Evolutionary conservation across 176 grass and related monocot genomes (phyloP).

Genomic region (Ensete ventricosum): DNA sequence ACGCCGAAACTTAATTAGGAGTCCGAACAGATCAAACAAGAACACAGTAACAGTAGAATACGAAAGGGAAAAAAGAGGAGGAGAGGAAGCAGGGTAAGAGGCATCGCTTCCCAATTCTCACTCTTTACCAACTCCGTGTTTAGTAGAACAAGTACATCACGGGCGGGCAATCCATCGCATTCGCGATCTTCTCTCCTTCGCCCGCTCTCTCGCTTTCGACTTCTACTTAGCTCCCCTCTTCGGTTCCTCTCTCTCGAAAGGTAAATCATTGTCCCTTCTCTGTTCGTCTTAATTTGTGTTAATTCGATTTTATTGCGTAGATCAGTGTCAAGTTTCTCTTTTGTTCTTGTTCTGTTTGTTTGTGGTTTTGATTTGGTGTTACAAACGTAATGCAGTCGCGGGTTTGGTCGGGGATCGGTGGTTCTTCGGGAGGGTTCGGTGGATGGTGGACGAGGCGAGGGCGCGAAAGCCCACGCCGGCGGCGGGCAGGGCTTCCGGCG

Average conservation of each 20-base stretch:
- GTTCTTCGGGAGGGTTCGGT: too few relatives aligned
- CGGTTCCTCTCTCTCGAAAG: too few relatives aligned
- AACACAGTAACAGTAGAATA: too few relatives aligned
- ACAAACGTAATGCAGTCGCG: background rate
- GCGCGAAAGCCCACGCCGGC: slow-evolving; percentile 13
- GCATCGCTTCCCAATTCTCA: background rate
- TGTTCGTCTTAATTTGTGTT: too few relatives aligned
- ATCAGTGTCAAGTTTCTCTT: background rate
- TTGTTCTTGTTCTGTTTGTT: background rate
- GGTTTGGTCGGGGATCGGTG: background rate
- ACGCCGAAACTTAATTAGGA: too few relatives aligned
- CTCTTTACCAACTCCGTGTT: background rate
- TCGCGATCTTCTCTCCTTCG: background rate
- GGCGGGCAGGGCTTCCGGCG: slow-evolving; percentile 21
- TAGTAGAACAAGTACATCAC: background rate
- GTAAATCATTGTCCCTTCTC: too few relatives aligned
- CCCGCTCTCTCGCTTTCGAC: too few relatives aligned
- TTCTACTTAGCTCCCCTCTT: too few relatives aligned
- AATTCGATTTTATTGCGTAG: background rate
- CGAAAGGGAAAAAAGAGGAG: too few relatives aligned
- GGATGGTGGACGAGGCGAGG: slow-evolving; percentile 7
- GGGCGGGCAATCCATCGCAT: background rate
- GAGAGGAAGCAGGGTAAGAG: too few relatives aligned
- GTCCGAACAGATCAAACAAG: too few relatives aligned
- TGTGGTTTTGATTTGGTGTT: background rate